Evolutionary conservation across 192 early-diverging fungal species (phyloP).

Genomic region (Mortierella hygrophila): DNA sequence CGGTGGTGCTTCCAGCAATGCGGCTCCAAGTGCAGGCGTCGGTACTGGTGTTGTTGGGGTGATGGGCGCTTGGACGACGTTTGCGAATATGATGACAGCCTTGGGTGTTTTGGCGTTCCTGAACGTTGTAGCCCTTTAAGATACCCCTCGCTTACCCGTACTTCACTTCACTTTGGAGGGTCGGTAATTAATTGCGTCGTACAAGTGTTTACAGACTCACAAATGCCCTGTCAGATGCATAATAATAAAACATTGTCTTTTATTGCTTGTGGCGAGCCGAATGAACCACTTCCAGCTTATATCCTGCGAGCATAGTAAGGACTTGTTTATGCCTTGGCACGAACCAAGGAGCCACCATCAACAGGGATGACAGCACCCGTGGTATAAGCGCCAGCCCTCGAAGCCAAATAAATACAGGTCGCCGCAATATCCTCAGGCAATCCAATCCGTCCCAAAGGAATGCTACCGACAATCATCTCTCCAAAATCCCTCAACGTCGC

Average conservation of each 20-base stretch:
- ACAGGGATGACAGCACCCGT: conserved; percentile 87
- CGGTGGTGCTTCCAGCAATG: not conserved
- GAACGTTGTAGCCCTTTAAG: not conserved
- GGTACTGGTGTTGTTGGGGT: not conserved
- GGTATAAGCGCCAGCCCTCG: conserved; percentile 81
- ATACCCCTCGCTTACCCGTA: not conserved
- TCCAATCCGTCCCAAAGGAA: conserved; percentile 87
- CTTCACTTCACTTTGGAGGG: conserved; percentile 2
- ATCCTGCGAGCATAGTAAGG: too few species aligned
- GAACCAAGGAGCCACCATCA: conserved; percentile 79
- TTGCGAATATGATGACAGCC: conserved; percentile 14
- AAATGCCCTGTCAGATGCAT: not conserved
- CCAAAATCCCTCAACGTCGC: conserved; percentile 69
- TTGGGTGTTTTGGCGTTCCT: conserved; percentile 15
- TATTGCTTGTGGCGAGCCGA: not conserved
- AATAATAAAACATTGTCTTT: not conserved
- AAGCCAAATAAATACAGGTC: conserved; percentile 83
- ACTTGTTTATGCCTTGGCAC: conserved; percentile 57
- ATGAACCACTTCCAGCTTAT: not conserved
- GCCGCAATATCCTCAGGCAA: conserved; percentile 89
- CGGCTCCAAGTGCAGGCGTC: not conserved
- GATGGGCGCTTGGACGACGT: not conserved
- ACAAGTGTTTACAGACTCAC: not conserved
- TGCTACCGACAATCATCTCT: conserved; percentile 64
- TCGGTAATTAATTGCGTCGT: not conserved